A percentile compares a stretch with the other conserved stretches of the same genome.
These are phyloP conservation scores for Gracilaria vermiculophylla DNA, from an alignment of 23 red algal genomes.

Conservation along the genomic window DNA sequence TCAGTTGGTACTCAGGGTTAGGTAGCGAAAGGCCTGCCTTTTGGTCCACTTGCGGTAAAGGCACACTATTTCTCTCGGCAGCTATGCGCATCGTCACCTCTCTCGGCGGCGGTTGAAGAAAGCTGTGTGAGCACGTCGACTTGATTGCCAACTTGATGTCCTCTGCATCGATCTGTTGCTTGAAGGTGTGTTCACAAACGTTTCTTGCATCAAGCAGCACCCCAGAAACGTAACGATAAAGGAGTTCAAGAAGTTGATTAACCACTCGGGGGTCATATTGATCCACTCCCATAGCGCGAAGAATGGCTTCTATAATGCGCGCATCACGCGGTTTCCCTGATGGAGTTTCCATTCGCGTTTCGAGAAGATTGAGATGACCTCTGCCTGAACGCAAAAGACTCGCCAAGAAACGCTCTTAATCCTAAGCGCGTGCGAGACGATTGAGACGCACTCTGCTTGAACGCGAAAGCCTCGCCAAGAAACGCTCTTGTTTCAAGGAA, in stretches of 20 bases:
- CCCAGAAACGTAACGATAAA: conserved; percentile 86
- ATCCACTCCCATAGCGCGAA: conserved; percentile 80
- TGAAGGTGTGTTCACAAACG: conserved; percentile 66
- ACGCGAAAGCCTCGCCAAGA: no score
- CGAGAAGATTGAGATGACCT: neutral
- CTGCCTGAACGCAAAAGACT: no score
- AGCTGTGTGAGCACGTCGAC: conserved; percentile 46
- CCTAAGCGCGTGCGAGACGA: no score
- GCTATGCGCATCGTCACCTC: conserved; percentile 65
- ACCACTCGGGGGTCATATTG: conserved; percentile 85
- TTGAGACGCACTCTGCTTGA: no score
- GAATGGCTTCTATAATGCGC: conserved; percentile 72
- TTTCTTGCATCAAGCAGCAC: conserved; percentile 65
- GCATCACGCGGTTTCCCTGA: conserved; percentile 72
- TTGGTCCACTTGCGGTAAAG: conserved; percentile 55
- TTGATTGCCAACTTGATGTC: conserved; percentile 86
- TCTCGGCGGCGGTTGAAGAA: conserved; percentile 83
- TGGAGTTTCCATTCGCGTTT: neutral
- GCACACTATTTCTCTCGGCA: conserved; percentile 54
- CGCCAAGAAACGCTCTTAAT: no score
- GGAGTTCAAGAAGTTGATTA: conserved; percentile 78
- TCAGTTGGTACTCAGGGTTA: conserved; percentile 41
- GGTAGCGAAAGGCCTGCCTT: conserved; percentile 61
- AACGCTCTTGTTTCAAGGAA: no score
- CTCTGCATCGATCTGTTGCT: conserved; percentile 63